Base-by-base conservation (phyloP, 177 flowering plant species). In the Vitis hybrid region DNA sequence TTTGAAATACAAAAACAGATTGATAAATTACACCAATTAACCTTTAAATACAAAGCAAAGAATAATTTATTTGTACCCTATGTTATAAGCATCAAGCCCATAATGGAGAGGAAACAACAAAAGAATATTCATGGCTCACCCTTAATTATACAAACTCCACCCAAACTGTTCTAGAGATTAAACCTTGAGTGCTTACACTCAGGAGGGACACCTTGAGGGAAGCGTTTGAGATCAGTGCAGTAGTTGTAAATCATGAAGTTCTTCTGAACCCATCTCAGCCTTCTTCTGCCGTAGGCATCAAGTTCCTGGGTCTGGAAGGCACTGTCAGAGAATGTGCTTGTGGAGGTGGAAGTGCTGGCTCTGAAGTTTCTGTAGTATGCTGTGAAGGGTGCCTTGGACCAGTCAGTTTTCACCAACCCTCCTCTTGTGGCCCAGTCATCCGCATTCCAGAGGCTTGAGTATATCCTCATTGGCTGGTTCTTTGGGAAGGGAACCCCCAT, bases 361-460 rank as follows among this genome's bases (percentile, higher is more conserved):
- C 66, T 75, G 81, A 82, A 82, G 67, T 73, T 75, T 2, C 85
- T 69, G 78, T 79, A 82, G 69, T 77, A 82, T 12, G 85, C 82
- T 9, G 85, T 82, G 57, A 82, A 82, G 10, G 84, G 84, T 13
- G 84, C 84, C 26, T 82, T 77, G 1, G 79, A 39, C 84, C 84
- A 82, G 53, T 82, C 84, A 10, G 84, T 82, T 59, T 82, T 82
- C 29, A 82, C 82, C 51, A 79, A 61, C 3, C 84, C 84, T 1
- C 84, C 84, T 65, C 80, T 75, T 15, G 85, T 82, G 8, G 85
- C 85, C 85, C 85, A 82, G 74, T 82, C 81, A 26, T 82, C 85
- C 1, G 85, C 85, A 50, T 79, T 77, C 85, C 85, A 82, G 5
- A 82, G 76, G 67, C 85, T 82, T 1, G 81, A 80, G 81, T 77